Percentiles rank a stretch among this genome's conserved stretches.
phyloP scores from a whole-genome alignment of 257 asterid genomes.

The Penstemon eatonii region DNA sequence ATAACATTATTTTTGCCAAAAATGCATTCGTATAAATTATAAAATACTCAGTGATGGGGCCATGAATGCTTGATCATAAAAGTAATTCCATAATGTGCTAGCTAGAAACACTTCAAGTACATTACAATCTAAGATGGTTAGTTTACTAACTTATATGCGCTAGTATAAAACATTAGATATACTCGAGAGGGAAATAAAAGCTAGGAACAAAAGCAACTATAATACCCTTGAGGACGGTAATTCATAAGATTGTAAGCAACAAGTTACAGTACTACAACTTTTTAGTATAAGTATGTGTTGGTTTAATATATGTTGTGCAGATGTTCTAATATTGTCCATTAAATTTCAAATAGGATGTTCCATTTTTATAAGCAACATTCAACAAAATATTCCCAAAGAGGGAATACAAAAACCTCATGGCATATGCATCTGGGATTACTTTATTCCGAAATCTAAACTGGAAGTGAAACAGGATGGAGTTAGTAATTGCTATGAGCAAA shows the following conservation, averaged over 20 bases:
- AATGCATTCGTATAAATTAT: neutral
- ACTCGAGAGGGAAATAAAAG: conserved; percentile 2
- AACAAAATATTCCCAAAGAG: neutral
- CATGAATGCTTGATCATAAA: conserved; percentile 9
- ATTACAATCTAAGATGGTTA: neutral
- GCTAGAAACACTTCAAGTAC: neutral
- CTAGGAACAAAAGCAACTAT: neutral
- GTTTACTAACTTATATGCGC: neutral
- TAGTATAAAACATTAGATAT: neutral
- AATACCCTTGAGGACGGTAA: neutral
- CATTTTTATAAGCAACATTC: conserved; percentile 14
- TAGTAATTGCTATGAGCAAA: conserved; percentile 1
- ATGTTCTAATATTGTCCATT: conserved; percentile 15
- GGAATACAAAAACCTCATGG: no score
- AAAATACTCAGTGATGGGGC: neutral
- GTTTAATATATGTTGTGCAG: conserved; percentile 4
- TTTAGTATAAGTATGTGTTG: neutral
- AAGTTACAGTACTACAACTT: neutral
- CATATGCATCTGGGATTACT: no score
- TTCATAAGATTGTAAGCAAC: neutral
- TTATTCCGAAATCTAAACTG: neutral
- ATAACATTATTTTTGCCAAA: neutral
- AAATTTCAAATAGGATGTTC: conserved; percentile 3
- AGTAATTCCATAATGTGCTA: neutral
- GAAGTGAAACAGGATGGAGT: conserved; percentile 2